Conservation (phyloP, 225 moss, liverwort and hornwort species). For the Asterella californica region DNA sequence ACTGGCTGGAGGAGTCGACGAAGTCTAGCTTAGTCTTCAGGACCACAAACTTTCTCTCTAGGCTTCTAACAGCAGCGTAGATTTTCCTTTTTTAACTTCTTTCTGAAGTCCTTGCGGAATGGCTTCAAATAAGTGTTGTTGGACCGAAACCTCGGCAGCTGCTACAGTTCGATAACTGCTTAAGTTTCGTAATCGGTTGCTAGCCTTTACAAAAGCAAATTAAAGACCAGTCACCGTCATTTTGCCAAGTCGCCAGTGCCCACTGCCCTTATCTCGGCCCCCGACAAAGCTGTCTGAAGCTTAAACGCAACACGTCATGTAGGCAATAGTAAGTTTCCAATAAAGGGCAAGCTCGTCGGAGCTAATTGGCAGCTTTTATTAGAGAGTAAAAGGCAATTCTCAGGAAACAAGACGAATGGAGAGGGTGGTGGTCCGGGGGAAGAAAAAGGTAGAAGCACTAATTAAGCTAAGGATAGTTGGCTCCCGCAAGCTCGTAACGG, state of each 20-base stretch:
- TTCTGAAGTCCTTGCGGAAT: no score
- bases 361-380: not conserved
- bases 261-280: no score
- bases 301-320: not conserved
- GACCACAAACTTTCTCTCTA: not conserved
- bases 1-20: no score
- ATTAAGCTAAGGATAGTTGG: not conserved
- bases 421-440: no score
- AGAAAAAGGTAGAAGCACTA: no score
- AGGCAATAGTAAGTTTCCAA: not conserved
- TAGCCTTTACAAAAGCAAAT: not conserved
- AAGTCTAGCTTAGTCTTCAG: not conserved
- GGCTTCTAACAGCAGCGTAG: not conserved
- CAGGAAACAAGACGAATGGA: no score
- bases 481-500: not conserved
- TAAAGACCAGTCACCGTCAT: no score
- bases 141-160: not conserved
- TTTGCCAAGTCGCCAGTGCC: no score
- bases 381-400: not conserved
- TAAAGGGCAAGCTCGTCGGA: not conserved
- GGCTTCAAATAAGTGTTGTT: no score
- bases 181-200: not conserved
- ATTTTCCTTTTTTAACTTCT: not conserved
- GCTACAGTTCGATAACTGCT: not conserved
- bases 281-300: not conserved